A percentile compares a stretch with the other conserved stretches of the same genome.
phyloP scores from a whole-genome alignment of 352 stramenopile genomes.

The Aphanomyces euteiches region DNA sequence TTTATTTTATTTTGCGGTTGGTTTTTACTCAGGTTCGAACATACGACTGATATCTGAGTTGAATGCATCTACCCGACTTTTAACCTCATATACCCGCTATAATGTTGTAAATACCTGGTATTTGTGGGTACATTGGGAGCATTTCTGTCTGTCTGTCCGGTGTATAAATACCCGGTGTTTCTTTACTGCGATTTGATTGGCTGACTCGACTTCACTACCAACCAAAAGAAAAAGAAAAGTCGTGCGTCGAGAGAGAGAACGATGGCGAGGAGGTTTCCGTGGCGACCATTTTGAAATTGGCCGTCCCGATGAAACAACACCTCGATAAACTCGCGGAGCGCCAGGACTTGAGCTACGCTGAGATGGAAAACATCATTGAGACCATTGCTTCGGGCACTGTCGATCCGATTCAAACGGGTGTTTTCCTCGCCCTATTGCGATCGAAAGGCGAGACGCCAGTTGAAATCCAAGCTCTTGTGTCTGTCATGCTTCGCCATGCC shows the following conservation, averaged over 20 bases:
- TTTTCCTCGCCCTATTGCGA: constrained; percentile 92
- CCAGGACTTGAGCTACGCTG: constrained; percentile 65
- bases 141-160: too few relatives aligned
- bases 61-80: too few relatives aligned
- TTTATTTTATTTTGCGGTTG: too few relatives aligned
- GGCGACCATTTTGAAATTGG: too few relatives aligned
- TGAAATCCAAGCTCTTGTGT: constrained; percentile 95
- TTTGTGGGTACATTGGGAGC: too few relatives aligned
- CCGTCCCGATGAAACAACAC: constrained; percentile 47
- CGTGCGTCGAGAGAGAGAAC: background rate
- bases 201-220: background rate
- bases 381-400: constrained; percentile 58
- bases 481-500: constrained; percentile 93
- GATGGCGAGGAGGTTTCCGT: too few relatives aligned
- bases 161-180: too few relatives aligned
- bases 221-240: constrained; percentile 20
- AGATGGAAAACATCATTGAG: constrained; percentile 65
- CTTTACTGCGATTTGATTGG: background rate
- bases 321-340: constrained; percentile 66
- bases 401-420: constrained; percentile 69
- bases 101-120: background rate
- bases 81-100: too few relatives aligned
- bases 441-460: constrained; percentile 91
- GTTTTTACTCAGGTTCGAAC: too few relatives aligned
- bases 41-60: too few relatives aligned